A percentile compares a stretch with the other conserved stretches of the same genome.
Conservation (phyloP, 2,329 filamentous ascomycete genomes). For the Hyphodiscus sp. region DNA sequence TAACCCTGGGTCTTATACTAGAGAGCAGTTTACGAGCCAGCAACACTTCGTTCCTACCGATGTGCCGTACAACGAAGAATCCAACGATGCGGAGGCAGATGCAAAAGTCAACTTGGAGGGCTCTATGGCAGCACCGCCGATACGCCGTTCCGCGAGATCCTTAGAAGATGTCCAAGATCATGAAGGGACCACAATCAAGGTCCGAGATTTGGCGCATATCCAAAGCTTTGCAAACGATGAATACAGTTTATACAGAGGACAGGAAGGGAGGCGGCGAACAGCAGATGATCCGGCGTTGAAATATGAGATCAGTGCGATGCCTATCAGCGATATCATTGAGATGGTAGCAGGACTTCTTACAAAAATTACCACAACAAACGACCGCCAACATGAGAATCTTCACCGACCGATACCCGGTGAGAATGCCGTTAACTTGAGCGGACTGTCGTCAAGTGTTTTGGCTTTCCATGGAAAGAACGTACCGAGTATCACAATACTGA, state of each 20-base stretch:
- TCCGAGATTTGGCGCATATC: constrained; percentile 86
- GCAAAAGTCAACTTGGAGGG: constrained; percentile 5
- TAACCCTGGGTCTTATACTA: constrained; percentile 14
- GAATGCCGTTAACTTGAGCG: constrained; percentile 51
- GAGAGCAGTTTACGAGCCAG: constrained; percentile 24
- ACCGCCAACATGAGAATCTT: constrained; percentile 84
- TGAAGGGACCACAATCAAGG: constrained; percentile 53
- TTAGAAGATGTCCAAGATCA: constrained; percentile 34
- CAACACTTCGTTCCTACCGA: constrained; percentile 18
- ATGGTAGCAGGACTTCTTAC: constrained; percentile 96
- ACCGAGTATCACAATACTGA: constrained; percentile 91
- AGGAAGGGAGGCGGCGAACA: constrained; percentile 44
- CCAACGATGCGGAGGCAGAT: constrained; percentile 4
- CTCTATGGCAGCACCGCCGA: constrained; percentile 7
- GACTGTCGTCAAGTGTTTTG: constrained; percentile 67
- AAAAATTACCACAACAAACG: constrained; percentile 96
- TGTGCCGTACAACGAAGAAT: constrained; percentile 10
- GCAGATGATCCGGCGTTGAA: constrained; percentile 45
- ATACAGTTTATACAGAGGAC: constrained; percentile 48
- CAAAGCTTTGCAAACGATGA: constrained; percentile 81
- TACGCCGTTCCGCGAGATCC: constrained; percentile 23
- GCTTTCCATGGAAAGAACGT: constrained; percentile 98
- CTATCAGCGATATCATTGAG: constrained; percentile 93
- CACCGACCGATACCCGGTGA: constrained; percentile 63
- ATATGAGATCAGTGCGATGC: constrained; percentile 97